phyloP scores from a whole-genome alignment of 441 rosid genomes.

The Mallotus repandus region DNA sequence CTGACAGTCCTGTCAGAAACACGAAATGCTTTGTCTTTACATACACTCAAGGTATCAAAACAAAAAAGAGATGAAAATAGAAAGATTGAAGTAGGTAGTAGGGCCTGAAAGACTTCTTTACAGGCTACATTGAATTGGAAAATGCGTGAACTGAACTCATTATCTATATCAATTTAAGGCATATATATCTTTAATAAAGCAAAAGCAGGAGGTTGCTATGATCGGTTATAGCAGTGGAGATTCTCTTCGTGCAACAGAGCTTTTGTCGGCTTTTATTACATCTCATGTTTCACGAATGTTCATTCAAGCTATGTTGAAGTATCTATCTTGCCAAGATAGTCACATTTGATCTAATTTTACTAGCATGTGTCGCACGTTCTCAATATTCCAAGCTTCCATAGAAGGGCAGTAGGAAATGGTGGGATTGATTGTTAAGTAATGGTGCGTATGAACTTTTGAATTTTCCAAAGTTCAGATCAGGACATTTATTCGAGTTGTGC shows the following conservation, averaged over 20 bases:
- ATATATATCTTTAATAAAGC: background rate
- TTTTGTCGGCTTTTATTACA: background rate
- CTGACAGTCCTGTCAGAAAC: background rate
- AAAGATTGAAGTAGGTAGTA: background rate
- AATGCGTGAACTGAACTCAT: background rate
- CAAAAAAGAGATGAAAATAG: background rate
- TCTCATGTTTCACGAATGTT: too few relatives aligned
- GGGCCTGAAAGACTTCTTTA: background rate
- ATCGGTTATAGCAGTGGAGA: background rate
- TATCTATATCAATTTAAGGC: background rate
- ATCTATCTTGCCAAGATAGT: too few relatives aligned
- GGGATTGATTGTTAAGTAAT: too few relatives aligned
- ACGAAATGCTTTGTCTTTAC: background rate
- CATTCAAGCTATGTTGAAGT: too few relatives aligned
- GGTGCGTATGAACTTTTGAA: too few relatives aligned
- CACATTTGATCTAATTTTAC: too few relatives aligned
- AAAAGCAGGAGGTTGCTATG: background rate
- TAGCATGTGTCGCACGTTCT: too few relatives aligned
- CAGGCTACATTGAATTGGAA: background rate
- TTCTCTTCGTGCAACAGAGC: background rate
- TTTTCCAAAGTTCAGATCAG: too few relatives aligned
- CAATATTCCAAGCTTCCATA: too few relatives aligned
- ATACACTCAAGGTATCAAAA: slow-evolving; percentile 11
- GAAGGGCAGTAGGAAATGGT: too few relatives aligned
- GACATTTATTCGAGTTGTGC: too few relatives aligned